Conservation (phyloP, 2,329 filamentous ascomycete species). For the Diaporthe vexans region DNA sequence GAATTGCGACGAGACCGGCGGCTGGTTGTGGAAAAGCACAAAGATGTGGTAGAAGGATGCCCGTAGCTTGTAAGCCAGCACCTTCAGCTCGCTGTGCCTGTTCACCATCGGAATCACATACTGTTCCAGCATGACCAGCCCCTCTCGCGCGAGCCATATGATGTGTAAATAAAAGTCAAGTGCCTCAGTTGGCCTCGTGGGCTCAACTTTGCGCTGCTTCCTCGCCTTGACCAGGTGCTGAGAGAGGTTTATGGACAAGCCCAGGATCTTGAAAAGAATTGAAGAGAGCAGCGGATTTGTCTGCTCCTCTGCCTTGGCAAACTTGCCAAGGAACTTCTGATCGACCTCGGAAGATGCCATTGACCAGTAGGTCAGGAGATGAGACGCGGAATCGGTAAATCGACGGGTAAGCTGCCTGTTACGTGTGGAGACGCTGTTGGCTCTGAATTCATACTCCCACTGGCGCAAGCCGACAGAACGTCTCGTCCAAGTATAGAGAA, state of each 20-base stretch:
- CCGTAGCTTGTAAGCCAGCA: constrained; percentile 90
- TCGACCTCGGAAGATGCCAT: constrained; percentile 99
- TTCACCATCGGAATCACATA: constrained; percentile 89
- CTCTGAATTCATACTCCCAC: constrained; percentile 24
- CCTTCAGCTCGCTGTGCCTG: constrained; percentile 85
- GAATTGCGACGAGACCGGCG: constrained; percentile 76
- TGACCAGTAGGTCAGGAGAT: constrained; percentile 42
- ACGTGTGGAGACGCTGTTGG: neutral
- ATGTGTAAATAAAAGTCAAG: constrained; percentile 89
- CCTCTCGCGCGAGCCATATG: constrained; percentile 94
- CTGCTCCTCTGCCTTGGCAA: constrained; percentile 83
- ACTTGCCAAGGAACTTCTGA: constrained; percentile 93
- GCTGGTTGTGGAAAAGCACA: constrained; percentile 94
- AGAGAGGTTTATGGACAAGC: constrained; percentile 89
- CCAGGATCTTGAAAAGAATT: constrained; percentile 91
- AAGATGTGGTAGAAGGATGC: constrained; percentile 98
- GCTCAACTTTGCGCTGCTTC: constrained; percentile 85
- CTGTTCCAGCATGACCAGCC: constrained; percentile 86
- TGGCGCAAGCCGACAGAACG: constrained; percentile 12
- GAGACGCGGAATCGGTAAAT: constrained; percentile 16
- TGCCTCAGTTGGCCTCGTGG: constrained; percentile 81
- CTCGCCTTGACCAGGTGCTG: constrained; percentile 86
- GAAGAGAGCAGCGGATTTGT: constrained; percentile 84
- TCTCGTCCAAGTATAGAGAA: constrained; percentile 32
- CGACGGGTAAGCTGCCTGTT: constrained; percentile 4